Evolutionary conservation across 352 stramenopile genomes (phyloP), one percentile per base, ranked within the genome.

Genomic region (Pythium apleroticum): DNA sequence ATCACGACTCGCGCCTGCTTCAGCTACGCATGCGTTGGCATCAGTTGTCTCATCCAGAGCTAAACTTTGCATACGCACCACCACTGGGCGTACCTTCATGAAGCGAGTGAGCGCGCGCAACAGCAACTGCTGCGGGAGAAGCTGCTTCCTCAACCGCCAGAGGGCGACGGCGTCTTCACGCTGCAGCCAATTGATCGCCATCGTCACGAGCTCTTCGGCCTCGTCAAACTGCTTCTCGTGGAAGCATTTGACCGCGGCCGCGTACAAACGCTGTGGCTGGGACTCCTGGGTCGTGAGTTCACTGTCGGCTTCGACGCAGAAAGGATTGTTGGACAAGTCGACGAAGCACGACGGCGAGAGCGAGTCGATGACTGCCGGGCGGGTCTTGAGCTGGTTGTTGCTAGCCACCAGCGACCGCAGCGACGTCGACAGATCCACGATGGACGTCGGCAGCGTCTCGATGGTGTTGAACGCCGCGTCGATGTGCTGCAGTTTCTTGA

Each of bases 311-410:
- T 58, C 48, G 17, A 65, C 65, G 30, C 65, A 72, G 50, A 92
- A 90, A 25, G 78, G 79, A 49, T 92, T 92, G 58, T 87, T 89
- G 19, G 78, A 88, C 46, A 85, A 71, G 24, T 90, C 80, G 28
- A 78, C 73, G 49, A 75, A 85, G 52, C 73, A 86, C 9, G 37
- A 52, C 17, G 39, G 27, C 20, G 58, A 49, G 12, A 70, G 20
- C 15, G 66, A 39, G 24, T 53, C 52, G 11, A 80, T 37, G 11
- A 63, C 72, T 22, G 81, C 65, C 7, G 84, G 80, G 15, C 48
- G 30, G 4, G 52, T 20, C 6, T 41, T 33, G 33, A 93, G 62
- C 19, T 65, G 39, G 53, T 93, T 93, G 59, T 85, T 67, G 46
- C 69, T 81, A 12, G 73, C 77, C 39, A 77, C 56, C 0, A 93